Conservation (phyloP, 306 rosid genomes). For the Senna siamea region DNA sequence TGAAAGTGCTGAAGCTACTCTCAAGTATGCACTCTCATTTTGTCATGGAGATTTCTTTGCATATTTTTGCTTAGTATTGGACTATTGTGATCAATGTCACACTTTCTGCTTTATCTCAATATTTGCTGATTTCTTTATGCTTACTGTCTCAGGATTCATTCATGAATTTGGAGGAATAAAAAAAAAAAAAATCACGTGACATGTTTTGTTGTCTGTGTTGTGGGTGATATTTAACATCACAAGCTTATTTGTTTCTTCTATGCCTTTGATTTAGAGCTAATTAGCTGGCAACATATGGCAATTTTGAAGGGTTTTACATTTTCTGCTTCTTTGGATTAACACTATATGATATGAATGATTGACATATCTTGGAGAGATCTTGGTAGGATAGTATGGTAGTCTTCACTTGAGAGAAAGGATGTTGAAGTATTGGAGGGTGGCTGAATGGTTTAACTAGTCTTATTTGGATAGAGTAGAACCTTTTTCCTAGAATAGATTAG, state of each 20-base stretch:
- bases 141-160: not conserved
- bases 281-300: not conserved
- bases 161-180: not conserved
- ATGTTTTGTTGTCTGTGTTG: not conserved
- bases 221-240: not conserved
- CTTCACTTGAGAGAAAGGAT: not conserved
- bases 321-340: too few relatives aligned
- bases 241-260: not conserved
- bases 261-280: not conserved
- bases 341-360: too few relatives aligned
- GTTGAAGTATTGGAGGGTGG: not conserved
- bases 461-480: not conserved
- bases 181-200: too few relatives aligned
- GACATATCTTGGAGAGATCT: too few relatives aligned
- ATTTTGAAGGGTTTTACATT: too few relatives aligned
- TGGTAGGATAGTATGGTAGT: too few relatives aligned
- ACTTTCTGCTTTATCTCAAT: not conserved
- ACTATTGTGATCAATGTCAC: not conserved
- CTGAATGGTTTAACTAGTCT: not conserved
- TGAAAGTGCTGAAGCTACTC: slow-evolving; percentile 67
- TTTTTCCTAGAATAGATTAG: not conserved
- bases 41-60: slow-evolving; percentile 13
- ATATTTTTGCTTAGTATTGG: slow-evolving; percentile 26
- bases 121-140: slow-evolving; percentile 10
- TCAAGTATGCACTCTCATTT: slow-evolving; percentile 45